Conservation (phyloP, 2,329 filamentous ascomycete species). For the Blumeriella jaapii region DNA sequence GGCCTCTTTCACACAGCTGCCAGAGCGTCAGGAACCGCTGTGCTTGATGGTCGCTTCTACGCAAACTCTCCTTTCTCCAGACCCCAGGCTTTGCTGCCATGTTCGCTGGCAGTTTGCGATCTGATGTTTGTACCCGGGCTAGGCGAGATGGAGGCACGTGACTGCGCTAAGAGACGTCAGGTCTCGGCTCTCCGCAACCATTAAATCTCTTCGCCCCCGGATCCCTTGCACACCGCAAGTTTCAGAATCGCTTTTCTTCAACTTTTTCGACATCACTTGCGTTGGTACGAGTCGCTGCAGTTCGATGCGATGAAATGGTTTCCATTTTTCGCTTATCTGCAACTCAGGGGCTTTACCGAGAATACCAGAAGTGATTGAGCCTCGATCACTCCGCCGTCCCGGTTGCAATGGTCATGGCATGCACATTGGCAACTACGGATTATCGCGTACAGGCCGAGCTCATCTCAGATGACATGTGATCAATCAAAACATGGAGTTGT, state of each 20-base stretch:
- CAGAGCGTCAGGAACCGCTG: too few relatives aligned
- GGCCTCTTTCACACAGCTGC: too few relatives aligned
- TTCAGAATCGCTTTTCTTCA: neutral
- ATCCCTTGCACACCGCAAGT: neutral
- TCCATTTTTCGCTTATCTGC: neutral
- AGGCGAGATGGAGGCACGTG: neutral
- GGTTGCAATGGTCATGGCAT: neutral
- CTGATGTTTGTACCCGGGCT: neutral
- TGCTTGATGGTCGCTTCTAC: too few relatives aligned
- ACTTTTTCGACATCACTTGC: neutral
- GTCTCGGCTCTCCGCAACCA: too few relatives aligned
- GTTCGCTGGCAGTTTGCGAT: neutral
- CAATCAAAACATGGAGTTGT: too few relatives aligned
- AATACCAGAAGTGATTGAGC: neutral
- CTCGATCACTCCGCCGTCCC: neutral
- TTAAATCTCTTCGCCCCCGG: too few relatives aligned
- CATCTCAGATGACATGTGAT: constrained; percentile 3
- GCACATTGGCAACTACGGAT: neutral
- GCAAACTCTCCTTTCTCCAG: too few relatives aligned
- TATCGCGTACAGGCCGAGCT: neutral
- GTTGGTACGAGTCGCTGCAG: neutral
- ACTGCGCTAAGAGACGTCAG: neutral
- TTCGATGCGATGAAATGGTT: neutral
- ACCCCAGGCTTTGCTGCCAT: neutral
- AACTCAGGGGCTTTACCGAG: neutral